Evolutionary conservation across 164 flowering plant species (phyloP).

Genomic region (Malania oleifera): DNA sequence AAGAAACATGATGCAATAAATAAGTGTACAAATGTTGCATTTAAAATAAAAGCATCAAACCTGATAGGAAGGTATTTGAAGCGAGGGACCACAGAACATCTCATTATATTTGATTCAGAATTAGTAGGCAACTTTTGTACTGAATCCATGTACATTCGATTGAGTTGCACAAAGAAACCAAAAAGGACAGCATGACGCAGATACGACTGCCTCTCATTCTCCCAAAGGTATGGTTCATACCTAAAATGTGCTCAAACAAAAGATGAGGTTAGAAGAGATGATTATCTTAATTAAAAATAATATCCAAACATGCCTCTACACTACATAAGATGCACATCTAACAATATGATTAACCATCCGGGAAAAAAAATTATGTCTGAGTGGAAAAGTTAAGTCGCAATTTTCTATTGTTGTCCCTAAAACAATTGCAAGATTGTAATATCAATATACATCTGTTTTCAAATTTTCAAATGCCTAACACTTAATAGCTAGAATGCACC

Average conservation of each 20-base stretch:
- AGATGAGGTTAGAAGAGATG: too few relatives aligned
- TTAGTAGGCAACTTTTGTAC: conserved; percentile 70
- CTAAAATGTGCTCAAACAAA: conserved; percentile 30
- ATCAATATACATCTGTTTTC: too few relatives aligned
- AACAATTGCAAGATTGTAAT: too few relatives aligned
- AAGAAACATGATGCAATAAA: too few relatives aligned
- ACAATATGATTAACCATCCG: background rate
- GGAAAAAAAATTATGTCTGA: too few relatives aligned
- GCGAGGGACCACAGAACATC: conserved; percentile 86
- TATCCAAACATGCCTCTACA: background rate
- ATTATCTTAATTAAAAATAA: too few relatives aligned
- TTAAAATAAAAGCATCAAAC: conserved; percentile 26
- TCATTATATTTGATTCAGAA: conserved; percentile 83
- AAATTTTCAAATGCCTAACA: too few relatives aligned
- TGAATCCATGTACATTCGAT: conserved; percentile 74
- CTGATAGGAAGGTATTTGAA: conserved; percentile 98
- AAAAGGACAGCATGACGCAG: conserved; percentile 88
- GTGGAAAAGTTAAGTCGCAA: too few relatives aligned
- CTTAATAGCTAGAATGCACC: too few relatives aligned
- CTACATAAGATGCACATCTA: background rate
- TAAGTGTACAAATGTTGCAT: background rate
- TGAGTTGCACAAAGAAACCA: conserved; percentile 95
- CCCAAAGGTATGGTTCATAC: conserved; percentile 93
- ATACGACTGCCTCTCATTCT: conserved; percentile 88
- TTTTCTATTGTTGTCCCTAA: too few relatives aligned